Evolutionary conservation across 148 eudicot species (phyloP).

Genomic region (Silene latifolia): DNA sequence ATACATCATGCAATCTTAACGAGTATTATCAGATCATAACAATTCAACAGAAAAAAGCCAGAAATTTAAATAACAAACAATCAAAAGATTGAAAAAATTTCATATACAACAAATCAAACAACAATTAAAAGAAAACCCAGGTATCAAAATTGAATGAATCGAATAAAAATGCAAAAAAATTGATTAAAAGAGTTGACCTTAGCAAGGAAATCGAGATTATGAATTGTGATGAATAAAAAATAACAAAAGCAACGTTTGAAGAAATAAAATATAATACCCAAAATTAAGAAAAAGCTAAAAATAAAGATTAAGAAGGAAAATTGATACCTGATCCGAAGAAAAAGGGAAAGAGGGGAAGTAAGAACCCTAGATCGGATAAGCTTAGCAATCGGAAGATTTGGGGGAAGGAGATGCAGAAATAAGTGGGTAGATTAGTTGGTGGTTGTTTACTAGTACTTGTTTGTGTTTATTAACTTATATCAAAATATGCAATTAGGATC

Average conservation of each 20-base stretch:
- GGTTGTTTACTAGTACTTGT: background rate
- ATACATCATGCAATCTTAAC: background rate
- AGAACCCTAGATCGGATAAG: constrained; percentile 40
- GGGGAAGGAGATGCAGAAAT: background rate
- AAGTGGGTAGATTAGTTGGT: background rate
- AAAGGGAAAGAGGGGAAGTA: constrained; percentile 23
- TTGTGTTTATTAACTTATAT: background rate
- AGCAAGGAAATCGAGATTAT: background rate
- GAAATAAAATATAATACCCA: background rate
- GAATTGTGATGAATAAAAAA: background rate
- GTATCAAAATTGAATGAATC: constrained; percentile 1
- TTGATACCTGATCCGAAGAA: constrained; percentile 46
- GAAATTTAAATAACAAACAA: background rate
- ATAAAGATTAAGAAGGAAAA: background rate
- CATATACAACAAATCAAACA: background rate
- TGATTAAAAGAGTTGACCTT: constrained; percentile 16
- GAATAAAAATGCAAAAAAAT: background rate
- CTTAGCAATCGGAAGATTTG: constrained; percentile 1
- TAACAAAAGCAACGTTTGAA: background rate
- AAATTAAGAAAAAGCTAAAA: background rate
- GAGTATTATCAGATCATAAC: background rate
- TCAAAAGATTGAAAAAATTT: constrained; percentile 15
- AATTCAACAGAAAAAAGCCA: background rate
- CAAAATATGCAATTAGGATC: too few species aligned
- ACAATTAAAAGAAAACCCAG: background rate